Evolutionary conservation across 169 alveolate species (phyloP).

Genomic region (Theileria parva): DNA sequence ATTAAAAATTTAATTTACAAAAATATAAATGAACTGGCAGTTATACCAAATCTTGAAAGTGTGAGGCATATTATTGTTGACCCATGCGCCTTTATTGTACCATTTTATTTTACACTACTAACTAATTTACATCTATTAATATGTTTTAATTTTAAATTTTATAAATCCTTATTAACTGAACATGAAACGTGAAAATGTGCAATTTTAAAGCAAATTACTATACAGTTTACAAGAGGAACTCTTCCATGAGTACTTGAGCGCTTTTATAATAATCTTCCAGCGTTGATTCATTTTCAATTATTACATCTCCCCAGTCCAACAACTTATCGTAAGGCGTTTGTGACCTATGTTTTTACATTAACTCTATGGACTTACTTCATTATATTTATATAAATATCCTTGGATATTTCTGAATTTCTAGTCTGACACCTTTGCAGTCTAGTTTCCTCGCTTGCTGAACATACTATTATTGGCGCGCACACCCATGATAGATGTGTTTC

Average conservation of each 20-base stretch:
- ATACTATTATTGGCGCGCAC: slow-evolving; percentile 72
- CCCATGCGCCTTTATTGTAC: not conserved
- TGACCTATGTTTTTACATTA: slow-evolving; percentile 9
- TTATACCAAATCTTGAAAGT: not conserved
- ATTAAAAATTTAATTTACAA: not conserved
- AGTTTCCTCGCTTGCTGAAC: slow-evolving; percentile 66
- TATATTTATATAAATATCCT: slow-evolving; percentile 69
- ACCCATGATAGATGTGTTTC: slow-evolving; percentile 72
- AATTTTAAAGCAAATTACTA: not conserved
- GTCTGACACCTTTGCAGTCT: slow-evolving; percentile 67
- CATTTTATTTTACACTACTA: not conserved
- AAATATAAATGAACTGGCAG: not conserved
- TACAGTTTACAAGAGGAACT: not conserved
- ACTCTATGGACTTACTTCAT: slow-evolving; percentile 55
- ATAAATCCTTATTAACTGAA: not conserved
- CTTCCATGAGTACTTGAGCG: slow-evolving; percentile 5
- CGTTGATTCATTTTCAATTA: slow-evolving; percentile 43
- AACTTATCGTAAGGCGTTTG: slow-evolving; percentile 44
- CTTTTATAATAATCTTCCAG: slow-evolving; percentile 17
- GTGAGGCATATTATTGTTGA: not conserved
- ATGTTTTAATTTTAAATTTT: not conserved
- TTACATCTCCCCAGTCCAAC: slow-evolving; percentile 57
- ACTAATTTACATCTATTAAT: not conserved
- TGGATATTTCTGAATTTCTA: slow-evolving; percentile 67
- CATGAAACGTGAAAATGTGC: not conserved